A percentile compares a stretch with the other conserved stretches of the same genome.
Evolutionary conservation across 805 yeast species (phyloP).

Genomic region (Saturnispora galanensis): DNA sequence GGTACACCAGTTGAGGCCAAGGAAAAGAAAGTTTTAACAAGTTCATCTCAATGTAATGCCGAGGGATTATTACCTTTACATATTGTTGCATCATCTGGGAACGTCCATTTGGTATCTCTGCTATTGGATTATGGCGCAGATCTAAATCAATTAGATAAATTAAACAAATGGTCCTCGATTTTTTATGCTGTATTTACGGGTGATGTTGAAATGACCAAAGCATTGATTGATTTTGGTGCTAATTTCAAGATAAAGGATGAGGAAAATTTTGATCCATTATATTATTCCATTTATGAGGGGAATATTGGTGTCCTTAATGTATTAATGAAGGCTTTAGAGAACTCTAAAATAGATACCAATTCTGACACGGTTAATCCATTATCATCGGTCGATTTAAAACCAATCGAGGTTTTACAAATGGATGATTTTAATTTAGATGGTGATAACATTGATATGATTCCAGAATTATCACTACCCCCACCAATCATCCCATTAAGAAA

Average conservation of each 20-base stretch:
- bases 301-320: constrained; percentile 73
- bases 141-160: constrained; percentile 70
- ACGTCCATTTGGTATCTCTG: constrained; percentile 54
- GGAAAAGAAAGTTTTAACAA: constrained; percentile 23
- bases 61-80: constrained; percentile 87
- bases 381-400: no score
- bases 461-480: constrained; percentile 88
- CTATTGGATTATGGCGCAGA: constrained; percentile 65
- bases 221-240: constrained; percentile 67
- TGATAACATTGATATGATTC: constrained; percentile 61
- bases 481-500: constrained; percentile 89
- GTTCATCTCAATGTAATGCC: constrained; percentile 55
- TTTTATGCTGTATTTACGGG: constrained; percentile 88
- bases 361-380: neutral
- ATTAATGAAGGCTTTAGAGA: constrained; percentile 31
- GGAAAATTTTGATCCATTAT: constrained; percentile 69
- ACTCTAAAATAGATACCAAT: constrained; percentile 1
- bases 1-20: constrained; percentile 23
- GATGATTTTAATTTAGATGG: constrained; percentile 11
- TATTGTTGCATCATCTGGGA: constrained; percentile 80
- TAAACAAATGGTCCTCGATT: constrained; percentile 89
- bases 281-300: constrained; percentile 92
- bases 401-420: no score
- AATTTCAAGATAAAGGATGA: constrained; percentile 61
- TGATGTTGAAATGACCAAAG: constrained; percentile 57